These are phyloP conservation scores for Evernia prunastri DNA, from an alignment of 495 filamentous ascomycete genomes.

Conservation along the genomic window DNA sequence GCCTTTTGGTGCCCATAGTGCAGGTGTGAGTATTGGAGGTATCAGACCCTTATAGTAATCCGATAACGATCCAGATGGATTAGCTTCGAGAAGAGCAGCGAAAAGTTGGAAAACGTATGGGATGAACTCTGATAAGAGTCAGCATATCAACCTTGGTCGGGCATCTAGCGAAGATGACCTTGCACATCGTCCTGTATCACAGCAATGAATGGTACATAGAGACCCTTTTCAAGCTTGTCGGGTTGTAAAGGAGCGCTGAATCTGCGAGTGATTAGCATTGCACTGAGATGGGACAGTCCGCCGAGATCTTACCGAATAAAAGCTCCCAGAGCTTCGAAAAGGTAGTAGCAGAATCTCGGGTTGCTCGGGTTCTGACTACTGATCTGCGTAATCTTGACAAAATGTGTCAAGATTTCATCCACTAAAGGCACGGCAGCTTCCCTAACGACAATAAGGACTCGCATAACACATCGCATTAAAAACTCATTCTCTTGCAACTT, in stretches of 20 bases:
- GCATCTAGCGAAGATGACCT: constrained; percentile 42
- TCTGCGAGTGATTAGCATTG: constrained; percentile 30
- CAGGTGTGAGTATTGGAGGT: constrained; percentile 62
- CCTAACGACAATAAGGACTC: constrained; percentile 85
- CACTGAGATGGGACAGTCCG: neutral
- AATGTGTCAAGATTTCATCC: constrained; percentile 65
- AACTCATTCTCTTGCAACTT: constrained; percentile 99
- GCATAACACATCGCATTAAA: constrained; percentile 96
- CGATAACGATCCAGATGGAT: constrained; percentile 64
- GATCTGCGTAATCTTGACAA: constrained; percentile 79
- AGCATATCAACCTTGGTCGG: constrained; percentile 12
- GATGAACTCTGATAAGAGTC: constrained; percentile 65
- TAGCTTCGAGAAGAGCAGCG: constrained; percentile 76
- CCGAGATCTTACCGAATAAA: constrained; percentile 58
- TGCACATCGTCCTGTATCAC: constrained; percentile 75
- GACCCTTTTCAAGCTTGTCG: constrained; percentile 63
- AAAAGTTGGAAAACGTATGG: constrained; percentile 97
- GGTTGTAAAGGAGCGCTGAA: constrained; percentile 63
- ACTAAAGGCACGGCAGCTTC: constrained; percentile 64
- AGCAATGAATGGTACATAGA: constrained; percentile 69
- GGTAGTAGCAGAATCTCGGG: constrained; percentile 95
- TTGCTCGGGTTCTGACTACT: constrained; percentile 94
- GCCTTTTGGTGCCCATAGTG: constrained; percentile 81
- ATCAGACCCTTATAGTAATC: constrained; percentile 72
- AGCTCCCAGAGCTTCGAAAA: constrained; percentile 95